Base-by-base conservation (phyloP, 352 stramenopile genomes). In the Saprolegnia parasitica region DNA sequence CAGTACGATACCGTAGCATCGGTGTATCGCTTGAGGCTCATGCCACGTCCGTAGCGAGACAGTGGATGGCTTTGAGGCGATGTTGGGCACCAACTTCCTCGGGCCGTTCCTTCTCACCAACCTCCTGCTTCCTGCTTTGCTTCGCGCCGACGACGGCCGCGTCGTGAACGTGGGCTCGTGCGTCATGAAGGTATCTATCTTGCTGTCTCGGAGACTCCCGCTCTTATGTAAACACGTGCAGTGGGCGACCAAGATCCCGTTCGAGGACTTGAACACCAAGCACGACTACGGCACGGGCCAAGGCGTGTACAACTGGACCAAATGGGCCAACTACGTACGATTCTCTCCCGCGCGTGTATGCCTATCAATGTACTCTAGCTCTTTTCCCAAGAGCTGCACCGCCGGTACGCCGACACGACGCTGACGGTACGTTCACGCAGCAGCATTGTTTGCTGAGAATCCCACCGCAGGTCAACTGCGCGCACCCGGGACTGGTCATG, bases 71-170 rank as follows among this genome's bases (percentile, higher is more conserved):
- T 80, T 81, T 26, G 76, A 84, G 57, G n/a, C 47, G 0, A 81
- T 76, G 2, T 72, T 84, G 21, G 76, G 55, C 9, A 65, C 72
- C 55, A 86, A 86, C 72, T 74, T 81, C 61, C 58, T 81, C 3
- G 77, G 67, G 0, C 77, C 80, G 47, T 84, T 82, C 62, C 42
- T 81, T 54, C 67, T 86, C 63, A 70, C 63, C 11, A 70, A 61
- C 37, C 32, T 70, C 11, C 63, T 70, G n/a, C 39, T 70, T 23
- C 45, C 46, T 15, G 23, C 54, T 13, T 29, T 70, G 4, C 39
- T 70, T 16, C 20, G 39, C 10, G 54, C 63, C 32, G 15, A 60
- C 20, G 63, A 29, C 6, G 42, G 42, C 8, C 63, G 63, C 39
- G 29, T 70, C 37, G 63, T 70, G n/a, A 70, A 70, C 35, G 50